Conservation (phyloP, 2,329 filamentous ascomycete genomes). For the Xylariaceae sp. region DNA sequence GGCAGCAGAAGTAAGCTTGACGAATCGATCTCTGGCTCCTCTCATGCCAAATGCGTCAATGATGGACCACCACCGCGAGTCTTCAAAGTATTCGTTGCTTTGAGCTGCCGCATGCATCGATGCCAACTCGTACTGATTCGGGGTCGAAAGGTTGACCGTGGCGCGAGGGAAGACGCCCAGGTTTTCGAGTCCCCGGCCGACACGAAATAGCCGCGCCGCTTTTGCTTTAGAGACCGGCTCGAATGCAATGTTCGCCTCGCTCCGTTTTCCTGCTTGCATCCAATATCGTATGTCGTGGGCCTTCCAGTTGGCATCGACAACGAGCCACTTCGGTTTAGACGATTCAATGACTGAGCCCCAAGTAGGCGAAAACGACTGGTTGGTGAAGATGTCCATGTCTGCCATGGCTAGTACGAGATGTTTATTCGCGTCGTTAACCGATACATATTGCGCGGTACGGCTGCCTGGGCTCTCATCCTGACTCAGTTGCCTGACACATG, state of each 20-base stretch:
- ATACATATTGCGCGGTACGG: slow-evolving; percentile 85
- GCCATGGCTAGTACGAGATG: slow-evolving; percentile 90
- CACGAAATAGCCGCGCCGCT: slow-evolving; percentile 60
- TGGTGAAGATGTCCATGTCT: slow-evolving; percentile 82
- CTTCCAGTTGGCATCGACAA: slow-evolving; percentile 85
- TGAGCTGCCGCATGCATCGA: slow-evolving; percentile 72
- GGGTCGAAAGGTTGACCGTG: slow-evolving; percentile 69
- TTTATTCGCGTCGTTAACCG: slow-evolving; percentile 77
- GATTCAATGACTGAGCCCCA: slow-evolving; percentile 56
- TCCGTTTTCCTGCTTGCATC: slow-evolving; percentile 54
- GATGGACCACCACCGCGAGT: slow-evolving; percentile 67
- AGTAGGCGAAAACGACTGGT: slow-evolving; percentile 44
- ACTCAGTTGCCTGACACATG: slow-evolving; percentile 55
- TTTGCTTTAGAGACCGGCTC: slow-evolving; percentile 88
- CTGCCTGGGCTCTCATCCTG: slow-evolving; percentile 44
- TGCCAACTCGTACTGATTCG: slow-evolving; percentile 75
- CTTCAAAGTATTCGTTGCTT: slow-evolving; percentile 61
- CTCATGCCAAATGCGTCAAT: slow-evolving; percentile 75
- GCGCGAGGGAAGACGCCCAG: slow-evolving; percentile 54
- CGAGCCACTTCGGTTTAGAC: slow-evolving; percentile 65
- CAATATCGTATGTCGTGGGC: slow-evolving; percentile 60
- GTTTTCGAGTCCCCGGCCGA: slow-evolving; percentile 32
- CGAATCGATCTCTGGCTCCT: slow-evolving; percentile 66
- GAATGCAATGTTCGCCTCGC: slow-evolving; percentile 61
- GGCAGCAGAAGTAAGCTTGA: slow-evolving; percentile 57